Percentiles rank a stretch among this genome's conserved stretches.
Conservation (phyloP, 2,329 filamentous ascomycete species). For the Gaeumannomyces tritici region DNA sequence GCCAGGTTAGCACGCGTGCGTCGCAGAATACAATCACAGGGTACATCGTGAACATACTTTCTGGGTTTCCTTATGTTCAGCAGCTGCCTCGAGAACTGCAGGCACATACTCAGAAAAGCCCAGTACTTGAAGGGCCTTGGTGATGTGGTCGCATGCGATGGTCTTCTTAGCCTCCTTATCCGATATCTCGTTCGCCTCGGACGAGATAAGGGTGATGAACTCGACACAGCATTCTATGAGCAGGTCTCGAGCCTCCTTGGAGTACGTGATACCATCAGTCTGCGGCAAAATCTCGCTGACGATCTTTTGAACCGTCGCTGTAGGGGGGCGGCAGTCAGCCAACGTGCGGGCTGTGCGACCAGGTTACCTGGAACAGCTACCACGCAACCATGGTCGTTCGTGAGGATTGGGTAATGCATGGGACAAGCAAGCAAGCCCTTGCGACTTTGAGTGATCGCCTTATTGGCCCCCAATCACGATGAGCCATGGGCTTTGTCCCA, state of each 20-base stretch:
- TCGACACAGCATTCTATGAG: conserved; percentile 98
- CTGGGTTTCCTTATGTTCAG: conserved; percentile 85
- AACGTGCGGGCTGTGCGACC: neutral
- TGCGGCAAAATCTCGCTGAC: conserved; percentile 85
- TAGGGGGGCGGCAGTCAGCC: neutral
- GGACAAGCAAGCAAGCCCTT: neutral
- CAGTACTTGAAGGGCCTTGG: conserved; percentile 83
- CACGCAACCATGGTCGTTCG: neutral
- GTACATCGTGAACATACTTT: conserved; percentile 50
- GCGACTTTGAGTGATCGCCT: neutral
- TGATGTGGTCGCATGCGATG: conserved; percentile 95
- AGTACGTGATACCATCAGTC: conserved; percentile 69
- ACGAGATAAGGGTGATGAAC: conserved; percentile 97
- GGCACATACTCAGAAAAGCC: conserved; percentile 90
- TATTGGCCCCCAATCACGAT: neutral
- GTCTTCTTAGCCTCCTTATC: conserved; percentile 99
- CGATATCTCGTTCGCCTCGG: conserved; percentile 96
- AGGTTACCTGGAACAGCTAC: neutral
- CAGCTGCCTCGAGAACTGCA: conserved; percentile 76
- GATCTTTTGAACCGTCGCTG: conserved; percentile 70
- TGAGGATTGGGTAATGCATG: neutral
- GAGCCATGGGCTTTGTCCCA: neutral
- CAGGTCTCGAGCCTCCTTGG: conserved; percentile 89
- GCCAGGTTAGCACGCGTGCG: conserved; percentile 46
- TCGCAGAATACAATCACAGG: conserved; percentile 13